Conservation (phyloP, 2,329 filamentous ascomycete genomes). For the Leptographium wingfieldii region DNA sequence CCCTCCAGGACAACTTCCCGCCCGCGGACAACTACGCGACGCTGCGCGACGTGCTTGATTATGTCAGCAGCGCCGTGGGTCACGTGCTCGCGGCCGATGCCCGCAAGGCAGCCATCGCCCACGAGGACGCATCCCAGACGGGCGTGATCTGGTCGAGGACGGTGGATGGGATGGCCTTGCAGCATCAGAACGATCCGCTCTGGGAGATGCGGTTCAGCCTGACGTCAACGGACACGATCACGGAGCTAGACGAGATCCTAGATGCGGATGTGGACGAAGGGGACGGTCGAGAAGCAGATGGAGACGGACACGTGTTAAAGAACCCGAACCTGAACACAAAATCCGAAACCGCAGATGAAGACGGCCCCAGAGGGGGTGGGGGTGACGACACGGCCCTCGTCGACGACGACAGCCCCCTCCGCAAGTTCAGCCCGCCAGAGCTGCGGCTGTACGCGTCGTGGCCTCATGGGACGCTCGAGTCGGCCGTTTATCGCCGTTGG, state of each 20-base stretch:
- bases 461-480: background rate
- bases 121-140: background rate
- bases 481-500: conserved; percentile 7
- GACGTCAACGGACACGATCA: background rate
- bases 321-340: no score
- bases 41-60: conserved; percentile 30
- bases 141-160: conserved; percentile 16
- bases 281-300: background rate
- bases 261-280: background rate
- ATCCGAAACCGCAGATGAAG: conserved; percentile 12
- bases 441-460: conserved; percentile 12
- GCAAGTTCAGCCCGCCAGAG: conserved; percentile 3
- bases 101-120: conserved; percentile 16
- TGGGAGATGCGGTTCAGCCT: conserved; percentile 22
- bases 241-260: conserved; percentile 2
- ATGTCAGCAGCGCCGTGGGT: conserved; percentile 30
- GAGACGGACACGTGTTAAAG: background rate
- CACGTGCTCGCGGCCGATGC: conserved; percentile 25
- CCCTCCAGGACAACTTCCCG: conserved; percentile 25
- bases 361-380: conserved; percentile 30
- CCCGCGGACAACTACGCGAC: conserved; percentile 33
- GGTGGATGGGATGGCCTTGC: conserved; percentile 8
- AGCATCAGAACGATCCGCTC: conserved; percentile 13
- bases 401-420: conserved; percentile 20
- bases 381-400: conserved; percentile 20